Base-by-base conservation (phyloP, 192 early-diverging fungal genomes). In the Backusella tuberculispora region DNA sequence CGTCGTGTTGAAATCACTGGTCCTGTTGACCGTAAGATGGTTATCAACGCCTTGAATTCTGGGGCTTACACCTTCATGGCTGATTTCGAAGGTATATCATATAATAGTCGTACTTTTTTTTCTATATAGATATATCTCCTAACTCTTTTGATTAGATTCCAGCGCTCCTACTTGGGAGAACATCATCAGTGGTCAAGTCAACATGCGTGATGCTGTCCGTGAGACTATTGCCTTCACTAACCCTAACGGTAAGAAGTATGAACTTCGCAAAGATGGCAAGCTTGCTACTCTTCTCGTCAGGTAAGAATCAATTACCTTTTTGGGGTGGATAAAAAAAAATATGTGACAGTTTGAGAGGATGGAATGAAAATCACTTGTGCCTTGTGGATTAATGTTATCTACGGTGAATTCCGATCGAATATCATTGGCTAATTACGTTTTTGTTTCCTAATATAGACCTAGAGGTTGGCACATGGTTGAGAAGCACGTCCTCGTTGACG, bases 381-480 rank as follows among this genome's bases (percentile, higher is more conserved):
- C 19, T 69, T 45, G 14, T 41, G 68, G 17, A n/a, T 42, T 14
- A 42, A 44, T 45, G 68, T 26, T 42, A 43, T 69, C 40, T 69
- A 69, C 68, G 68, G 68, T n/a, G 68, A 53, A 41, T 66, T 63
- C 42, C 72, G 46, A 67, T 64, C 7, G 12, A 66, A 60, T 21
- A 45, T n/a, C 17, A 56, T 71, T 60, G 37, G 64, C 64, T 66
- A 37, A 21, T 10, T 70, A 10, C 14, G 13, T 40, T 45, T 34
- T 5, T 71, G 8, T 63, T 37, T 53, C 38, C 37, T 34, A 46
- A 66, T 68, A 66, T 69, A 93, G 94, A 29, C 96, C 97, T 76
- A 95, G 97, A 87, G 97, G 97, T 53, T 99, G 97, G 97, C 97
- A 99, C 84, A 89, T 99, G 90, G 95, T 94, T 80, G 97, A 99